These are phyloP conservation scores for Candida montana DNA, from an alignment of 805 yeast genomes.

Conservation along the genomic window DNA sequence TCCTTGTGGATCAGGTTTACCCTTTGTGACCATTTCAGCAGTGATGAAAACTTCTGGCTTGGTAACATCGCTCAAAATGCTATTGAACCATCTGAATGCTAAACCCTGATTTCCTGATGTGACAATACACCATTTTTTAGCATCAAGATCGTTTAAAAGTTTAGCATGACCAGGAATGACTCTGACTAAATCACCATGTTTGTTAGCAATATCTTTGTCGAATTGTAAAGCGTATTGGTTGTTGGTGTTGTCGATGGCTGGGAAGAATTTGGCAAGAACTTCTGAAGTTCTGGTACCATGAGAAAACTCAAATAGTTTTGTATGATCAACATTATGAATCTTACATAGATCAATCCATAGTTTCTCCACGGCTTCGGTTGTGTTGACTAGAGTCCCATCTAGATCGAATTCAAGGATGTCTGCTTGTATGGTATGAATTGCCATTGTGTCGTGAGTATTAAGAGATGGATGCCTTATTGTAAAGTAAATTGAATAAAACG, in stretches of 20 bases:
- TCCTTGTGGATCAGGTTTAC: slow-evolving; percentile 88
- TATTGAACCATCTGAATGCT: slow-evolving; percentile 73
- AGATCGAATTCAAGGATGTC: slow-evolving; percentile 59
- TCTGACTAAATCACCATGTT: slow-evolving; percentile 66
- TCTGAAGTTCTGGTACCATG: slow-evolving; percentile 86
- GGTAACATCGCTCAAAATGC: slow-evolving; percentile 46
- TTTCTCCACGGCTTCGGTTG: slow-evolving; percentile 77
- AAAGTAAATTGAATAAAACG: no score
- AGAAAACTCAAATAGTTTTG: slow-evolving; percentile 23
- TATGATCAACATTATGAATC: slow-evolving; percentile 64
- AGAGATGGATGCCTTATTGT: no score
- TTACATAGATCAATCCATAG: slow-evolving; percentile 76
- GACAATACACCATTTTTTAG: slow-evolving; percentile 72
- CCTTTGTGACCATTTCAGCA: slow-evolving; percentile 73
- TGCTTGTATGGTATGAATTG: slow-evolving; percentile 12
- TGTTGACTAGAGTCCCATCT: slow-evolving; percentile 82
- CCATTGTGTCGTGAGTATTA: slow-evolving; percentile 10
- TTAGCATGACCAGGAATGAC: slow-evolving; percentile 74
- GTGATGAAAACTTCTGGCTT: slow-evolving; percentile 76
- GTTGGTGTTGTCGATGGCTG: slow-evolving; percentile 63
- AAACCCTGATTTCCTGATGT: slow-evolving; percentile 76
- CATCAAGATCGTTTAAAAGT: slow-evolving; percentile 49
- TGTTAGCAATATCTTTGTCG: slow-evolving; percentile 56
- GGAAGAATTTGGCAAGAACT: slow-evolving; percentile 67
- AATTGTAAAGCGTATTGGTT: slow-evolving; percentile 60